Percentiles rank a stretch among this genome's conserved stretches.
These are phyloP conservation scores for Candida chauliodis DNA, from an alignment of 805 yeast genomes.

Conservation along the genomic window DNA sequence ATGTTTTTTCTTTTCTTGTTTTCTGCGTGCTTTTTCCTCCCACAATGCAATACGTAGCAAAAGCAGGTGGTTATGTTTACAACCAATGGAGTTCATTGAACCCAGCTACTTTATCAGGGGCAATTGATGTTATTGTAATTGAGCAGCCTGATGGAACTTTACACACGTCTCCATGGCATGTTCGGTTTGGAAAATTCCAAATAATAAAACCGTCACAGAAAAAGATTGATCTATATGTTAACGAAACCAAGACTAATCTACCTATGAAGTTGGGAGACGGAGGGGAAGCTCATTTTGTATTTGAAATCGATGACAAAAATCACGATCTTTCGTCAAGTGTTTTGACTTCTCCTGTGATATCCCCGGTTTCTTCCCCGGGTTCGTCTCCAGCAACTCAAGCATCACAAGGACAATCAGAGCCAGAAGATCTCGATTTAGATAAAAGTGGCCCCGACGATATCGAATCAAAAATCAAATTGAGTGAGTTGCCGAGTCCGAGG, in stretches of 20 bases:
- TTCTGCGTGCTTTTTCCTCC: no score
- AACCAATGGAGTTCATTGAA: constrained; percentile 96
- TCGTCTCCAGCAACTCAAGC: constrained; percentile 24
- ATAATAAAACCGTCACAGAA: constrained; percentile 91
- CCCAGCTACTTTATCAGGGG: constrained; percentile 95
- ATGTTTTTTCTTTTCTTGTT: background rate
- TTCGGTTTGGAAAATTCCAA: constrained; percentile 92
- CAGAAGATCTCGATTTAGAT: constrained; percentile 34
- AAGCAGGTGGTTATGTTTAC: constrained; percentile 92
- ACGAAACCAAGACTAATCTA: constrained; percentile 72
- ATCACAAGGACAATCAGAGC: constrained; percentile 15
- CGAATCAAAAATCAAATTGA: constrained; percentile 27
- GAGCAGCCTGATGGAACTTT: constrained; percentile 80
- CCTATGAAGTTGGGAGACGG: constrained; percentile 98
- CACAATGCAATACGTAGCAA: constrained; percentile 95
- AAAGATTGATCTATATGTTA: constrained; percentile 84
- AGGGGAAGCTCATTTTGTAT: constrained; percentile 97
- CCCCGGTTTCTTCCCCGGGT: constrained; percentile 62
- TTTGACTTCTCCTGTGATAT: constrained; percentile 81
- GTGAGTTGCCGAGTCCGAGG: constrained; percentile 15
- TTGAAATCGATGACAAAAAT: constrained; percentile 64
- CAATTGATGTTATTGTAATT: constrained; percentile 92
- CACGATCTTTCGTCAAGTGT: constrained; percentile 65
- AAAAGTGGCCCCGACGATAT: constrained; percentile 15
- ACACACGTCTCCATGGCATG: constrained; percentile 94